Percentiles rank a stretch among this genome's conserved stretches.
Conservation (phyloP, 495 filamentous ascomycete species). For the Neurospora africana region DNA sequence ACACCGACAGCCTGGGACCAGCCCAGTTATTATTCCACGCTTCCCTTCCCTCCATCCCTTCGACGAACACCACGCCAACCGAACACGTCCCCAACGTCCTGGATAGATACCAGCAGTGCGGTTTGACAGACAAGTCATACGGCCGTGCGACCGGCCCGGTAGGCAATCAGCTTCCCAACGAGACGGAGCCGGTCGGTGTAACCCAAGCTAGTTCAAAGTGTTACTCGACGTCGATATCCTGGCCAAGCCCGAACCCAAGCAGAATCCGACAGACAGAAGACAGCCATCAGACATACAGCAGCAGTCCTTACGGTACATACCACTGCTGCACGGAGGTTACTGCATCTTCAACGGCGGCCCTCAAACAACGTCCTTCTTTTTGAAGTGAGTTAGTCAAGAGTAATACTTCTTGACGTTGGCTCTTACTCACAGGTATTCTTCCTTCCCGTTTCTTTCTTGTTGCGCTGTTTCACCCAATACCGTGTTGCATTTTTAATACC, state of each 20-base stretch:
- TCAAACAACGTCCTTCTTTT: not conserved
- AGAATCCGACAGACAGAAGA: not conserved
- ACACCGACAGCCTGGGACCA: not conserved
- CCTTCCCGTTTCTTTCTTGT: not conserved
- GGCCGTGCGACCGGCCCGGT: not conserved
- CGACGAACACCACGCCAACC: not conserved
- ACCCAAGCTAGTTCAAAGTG: not conserved
- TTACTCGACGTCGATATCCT: not conserved
- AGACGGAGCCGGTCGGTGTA: not conserved
- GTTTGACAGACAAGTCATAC: constrained; percentile 11
- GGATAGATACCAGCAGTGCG: constrained; percentile 7
- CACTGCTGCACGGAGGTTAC: not conserved
- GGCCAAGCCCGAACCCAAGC: not conserved
- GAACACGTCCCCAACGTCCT: not conserved
- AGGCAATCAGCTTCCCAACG: not conserved
- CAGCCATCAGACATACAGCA: not conserved
- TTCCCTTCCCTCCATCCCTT: not conserved
- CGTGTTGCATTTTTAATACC: not conserved
- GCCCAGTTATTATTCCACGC: not conserved
- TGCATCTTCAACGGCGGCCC: not conserved
- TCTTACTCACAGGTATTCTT: not conserved
- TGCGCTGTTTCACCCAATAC: not conserved
- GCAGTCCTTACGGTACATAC: not conserved
- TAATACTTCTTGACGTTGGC: not conserved
- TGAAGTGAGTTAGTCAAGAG: not conserved